Percentiles rank a stretch among this genome's conserved stretches.
These are phyloP conservation scores for Murraya koenigii DNA, from an alignment of 345 rosid genomes.

Conservation along the genomic window DNA sequence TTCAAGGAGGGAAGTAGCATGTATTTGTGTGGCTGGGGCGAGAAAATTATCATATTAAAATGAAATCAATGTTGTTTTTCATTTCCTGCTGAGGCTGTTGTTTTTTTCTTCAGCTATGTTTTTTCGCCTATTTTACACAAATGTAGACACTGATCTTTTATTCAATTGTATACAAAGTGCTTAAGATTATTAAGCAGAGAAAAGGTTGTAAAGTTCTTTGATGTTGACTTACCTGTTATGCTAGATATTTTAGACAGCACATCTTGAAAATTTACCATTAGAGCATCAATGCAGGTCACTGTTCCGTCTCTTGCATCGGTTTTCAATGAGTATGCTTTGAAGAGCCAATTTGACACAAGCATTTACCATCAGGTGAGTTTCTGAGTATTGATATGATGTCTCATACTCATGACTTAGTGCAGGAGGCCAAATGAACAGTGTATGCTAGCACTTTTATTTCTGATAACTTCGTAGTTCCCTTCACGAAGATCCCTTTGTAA, in stretches of 20 bases:
- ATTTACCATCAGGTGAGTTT: constrained; percentile 57
- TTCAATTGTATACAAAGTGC: neutral
- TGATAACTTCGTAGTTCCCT: neutral
- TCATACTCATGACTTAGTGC: neutral
- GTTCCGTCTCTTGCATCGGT: constrained; percentile 60
- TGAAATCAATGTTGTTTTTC: neutral
- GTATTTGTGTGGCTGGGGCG: neutral
- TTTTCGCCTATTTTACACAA: neutral
- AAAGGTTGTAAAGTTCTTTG: neutral
- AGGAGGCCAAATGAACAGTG: neutral
- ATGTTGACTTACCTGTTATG: neutral
- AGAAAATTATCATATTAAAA: neutral
- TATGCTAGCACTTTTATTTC: neutral
- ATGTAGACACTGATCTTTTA: neutral
- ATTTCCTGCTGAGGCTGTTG: neutral
- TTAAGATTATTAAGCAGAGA: neutral
- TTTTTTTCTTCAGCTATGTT: constrained; percentile 3
- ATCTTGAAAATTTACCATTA: neutral
- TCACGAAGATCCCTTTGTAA: neutral
- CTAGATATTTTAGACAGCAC: neutral
- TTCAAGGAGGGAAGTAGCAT: neutral
- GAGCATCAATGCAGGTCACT: constrained; percentile 36
- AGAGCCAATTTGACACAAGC: constrained; percentile 60
- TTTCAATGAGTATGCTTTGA: constrained; percentile 57
- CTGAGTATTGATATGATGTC: neutral